Percentiles rank a stretch among this genome's conserved stretches.
phyloP scores from a whole-genome alignment of 176 grass and related monocot genomes.

The Lolium perenne region DNA sequence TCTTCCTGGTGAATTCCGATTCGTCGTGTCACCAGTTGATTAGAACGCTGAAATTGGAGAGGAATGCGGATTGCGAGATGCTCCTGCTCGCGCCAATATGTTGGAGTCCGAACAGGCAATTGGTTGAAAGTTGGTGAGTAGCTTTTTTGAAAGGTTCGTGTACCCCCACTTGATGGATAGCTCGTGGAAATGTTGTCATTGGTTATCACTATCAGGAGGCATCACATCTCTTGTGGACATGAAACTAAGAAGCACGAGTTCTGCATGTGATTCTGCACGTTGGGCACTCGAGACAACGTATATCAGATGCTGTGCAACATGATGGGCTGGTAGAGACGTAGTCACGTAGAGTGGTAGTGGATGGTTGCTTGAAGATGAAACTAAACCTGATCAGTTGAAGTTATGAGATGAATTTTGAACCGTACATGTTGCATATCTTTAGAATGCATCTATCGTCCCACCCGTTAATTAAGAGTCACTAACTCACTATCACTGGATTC shows the following conservation, averaged over 20 bases:
- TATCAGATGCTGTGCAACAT: constrained; percentile 33
- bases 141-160: neutral
- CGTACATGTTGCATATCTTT: no score
- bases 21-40: constrained; percentile 47
- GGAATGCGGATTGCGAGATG: constrained; percentile 45
- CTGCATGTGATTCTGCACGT: neutral
- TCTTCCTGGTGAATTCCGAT: constrained; percentile 55
- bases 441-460: no score
- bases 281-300: constrained; percentile 13
- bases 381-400: neutral
- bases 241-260: constrained; percentile 14
- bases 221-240: constrained; percentile 11
- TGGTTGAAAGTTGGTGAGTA: constrained; percentile 1
- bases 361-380: neutral
- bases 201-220: neutral
- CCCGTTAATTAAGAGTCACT: no score
- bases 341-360: neutral
- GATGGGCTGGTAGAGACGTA: constrained; percentile 10
- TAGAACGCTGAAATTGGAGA: constrained; percentile 44
- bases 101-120: constrained; percentile 57
- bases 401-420: neutral
- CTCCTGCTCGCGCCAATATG: constrained; percentile 56
- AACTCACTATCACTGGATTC: no score
- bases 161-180: neutral
- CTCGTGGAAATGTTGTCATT: constrained; percentile 48